Conservation (phyloP, 495 filamentous ascomycete genomes). For the Amorphotheca resinae region DNA sequence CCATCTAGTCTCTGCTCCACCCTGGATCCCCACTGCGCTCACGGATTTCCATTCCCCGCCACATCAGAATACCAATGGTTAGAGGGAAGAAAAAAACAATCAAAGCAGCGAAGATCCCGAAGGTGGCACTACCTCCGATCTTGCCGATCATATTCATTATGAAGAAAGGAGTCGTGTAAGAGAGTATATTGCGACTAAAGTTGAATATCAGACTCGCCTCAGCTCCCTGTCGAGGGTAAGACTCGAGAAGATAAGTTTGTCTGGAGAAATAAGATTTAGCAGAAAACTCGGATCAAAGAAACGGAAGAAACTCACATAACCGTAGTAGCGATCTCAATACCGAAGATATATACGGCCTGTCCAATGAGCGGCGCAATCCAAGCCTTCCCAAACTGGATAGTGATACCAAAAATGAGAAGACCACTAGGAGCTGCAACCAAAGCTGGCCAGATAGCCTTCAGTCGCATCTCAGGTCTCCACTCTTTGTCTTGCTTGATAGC, state of each 20-base stretch:
- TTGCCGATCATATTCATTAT: background rate
- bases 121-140: background rate
- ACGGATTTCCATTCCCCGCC: background rate
- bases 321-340: conserved; percentile 23
- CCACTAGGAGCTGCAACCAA: conserved; percentile 13
- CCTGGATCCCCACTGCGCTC: background rate
- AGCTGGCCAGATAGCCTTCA: conserved; percentile 10
- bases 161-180: background rate
- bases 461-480: conserved; percentile 20
- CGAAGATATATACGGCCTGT: conserved; percentile 21
- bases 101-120: background rate
- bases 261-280: too few relatives aligned
- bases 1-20: too few relatives aligned
- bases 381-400: conserved; percentile 7
- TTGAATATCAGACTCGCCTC: background rate
- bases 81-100: background rate
- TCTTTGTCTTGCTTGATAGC: conserved; percentile 14
- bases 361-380: conserved; percentile 17
- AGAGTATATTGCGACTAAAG: background rate
- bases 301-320: too few relatives aligned
- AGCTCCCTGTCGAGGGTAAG: background rate
- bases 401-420: conserved; percentile 17
- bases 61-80: background rate
- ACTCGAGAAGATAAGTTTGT: conserved; percentile 17
- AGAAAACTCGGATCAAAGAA: too few relatives aligned